Base-by-base conservation (phyloP, 495 filamentous ascomycete species). In the Annulohypoxylon moriforme region DNA sequence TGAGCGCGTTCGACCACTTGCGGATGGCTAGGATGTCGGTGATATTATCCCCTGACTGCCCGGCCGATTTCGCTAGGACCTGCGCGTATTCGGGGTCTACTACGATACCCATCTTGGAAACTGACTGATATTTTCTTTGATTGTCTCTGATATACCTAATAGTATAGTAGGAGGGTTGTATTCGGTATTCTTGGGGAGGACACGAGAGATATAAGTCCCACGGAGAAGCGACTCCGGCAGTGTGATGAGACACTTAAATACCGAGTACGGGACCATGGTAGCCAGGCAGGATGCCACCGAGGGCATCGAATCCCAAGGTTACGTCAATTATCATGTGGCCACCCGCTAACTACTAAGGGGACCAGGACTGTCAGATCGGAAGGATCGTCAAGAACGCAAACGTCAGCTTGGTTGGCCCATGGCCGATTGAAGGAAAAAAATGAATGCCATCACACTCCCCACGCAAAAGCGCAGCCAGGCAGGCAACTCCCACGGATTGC, bases 41-140 rank as follows among this genome's bases (percentile, higher is more conserved):
- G 38, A 31, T 61, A 0, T 33, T 3, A 0, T 49, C 27, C n/a
- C 42, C 42, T 2, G 25, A 20, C 4, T 42, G 18, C 0, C 16
- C n/a, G 8, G 11, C 16, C 4, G 13, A 14, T 11, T 44, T 27
- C 22, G 40, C 36, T 1, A 61, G 9, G 27, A 61, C 13, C 11
- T 20, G 11, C 27, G 40, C 58, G 58, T 61, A 61, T 4, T 61
- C 27, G 24, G 58, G 42, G 27, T 61, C 42, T 25, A 61, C 16
- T 5, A 61, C 25, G 42, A 46, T 13, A n/a, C 27, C 24, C 58
- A 61, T 61, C 7, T n/a, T 61, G n/a, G 27, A 11, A 20, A 10
- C 9, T 13, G 20, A 10, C 9, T 13, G 20, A 29, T 29, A 29
- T 29, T 29, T 29, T 40, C 10, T 13, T 16, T n/a, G 2, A 14